phyloP scores from a whole-genome alignment of 2,329 filamentous ascomycete species.

The Shiraia bambusicola region DNA sequence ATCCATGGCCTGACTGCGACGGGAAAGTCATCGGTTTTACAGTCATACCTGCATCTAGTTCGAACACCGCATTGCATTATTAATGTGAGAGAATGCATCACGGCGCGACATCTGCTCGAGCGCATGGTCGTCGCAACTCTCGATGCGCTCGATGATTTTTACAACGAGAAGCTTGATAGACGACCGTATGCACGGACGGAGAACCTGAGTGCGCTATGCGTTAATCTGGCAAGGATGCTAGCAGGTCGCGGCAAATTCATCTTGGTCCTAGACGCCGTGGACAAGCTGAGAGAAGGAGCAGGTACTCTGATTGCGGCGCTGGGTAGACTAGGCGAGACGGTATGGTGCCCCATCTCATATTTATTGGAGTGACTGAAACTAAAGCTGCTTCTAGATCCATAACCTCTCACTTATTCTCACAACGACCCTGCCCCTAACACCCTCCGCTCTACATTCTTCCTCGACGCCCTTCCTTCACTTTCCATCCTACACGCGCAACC shows the following conservation, averaged over 20 bases:
- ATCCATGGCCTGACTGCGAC: conserved; percentile 84
- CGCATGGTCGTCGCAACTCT: conserved; percentile 60
- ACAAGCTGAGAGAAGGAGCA: conserved; percentile 77
- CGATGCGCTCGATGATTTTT: conserved; percentile 41
- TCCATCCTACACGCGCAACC: conserved; percentile 76
- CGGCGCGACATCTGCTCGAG: conserved; percentile 75
- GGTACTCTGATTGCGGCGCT: conserved; percentile 78
- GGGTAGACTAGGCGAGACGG: conserved; percentile 76
- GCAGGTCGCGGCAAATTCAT: conserved; percentile 65
- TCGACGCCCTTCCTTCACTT: conserved; percentile 79
- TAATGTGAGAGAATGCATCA: conserved; percentile 74
- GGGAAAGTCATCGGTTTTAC: conserved; percentile 75
- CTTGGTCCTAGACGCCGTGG: conserved; percentile 84
- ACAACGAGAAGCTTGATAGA: conserved; percentile 43
- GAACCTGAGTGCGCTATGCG: conserved; percentile 73
- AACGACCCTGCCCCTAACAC: conserved; percentile 68
- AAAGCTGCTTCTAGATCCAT: conserved; percentile 62
- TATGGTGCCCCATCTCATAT: conserved; percentile 47
- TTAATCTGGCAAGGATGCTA: conserved; percentile 69
- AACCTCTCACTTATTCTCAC: conserved; percentile 76
- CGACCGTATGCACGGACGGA: conserved; percentile 68
- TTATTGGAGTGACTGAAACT: conserved; percentile 3
- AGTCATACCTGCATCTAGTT: conserved; percentile 59
- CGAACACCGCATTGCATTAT: conserved; percentile 61
- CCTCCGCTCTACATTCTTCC: conserved; percentile 65